Evolutionary conservation across 2,329 filamentous ascomycete species (phyloP).

Genomic region (Fusarium denticulatum): DNA sequence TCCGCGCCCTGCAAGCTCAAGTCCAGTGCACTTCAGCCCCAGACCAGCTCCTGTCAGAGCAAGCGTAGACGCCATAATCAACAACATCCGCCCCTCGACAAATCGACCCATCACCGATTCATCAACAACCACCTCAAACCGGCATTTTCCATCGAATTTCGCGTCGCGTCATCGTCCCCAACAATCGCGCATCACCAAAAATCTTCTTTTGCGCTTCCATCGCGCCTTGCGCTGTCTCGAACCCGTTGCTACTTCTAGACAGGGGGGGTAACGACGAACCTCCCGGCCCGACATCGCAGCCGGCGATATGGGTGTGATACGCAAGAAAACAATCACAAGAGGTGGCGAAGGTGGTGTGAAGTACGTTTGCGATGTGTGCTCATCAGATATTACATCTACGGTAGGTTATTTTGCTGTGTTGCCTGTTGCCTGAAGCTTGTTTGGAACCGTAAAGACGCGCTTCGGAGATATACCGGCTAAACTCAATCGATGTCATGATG

Average conservation of each 20-base stretch:
- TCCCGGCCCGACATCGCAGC: slow-evolving; percentile 41
- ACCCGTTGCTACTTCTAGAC: slow-evolving; percentile 26
- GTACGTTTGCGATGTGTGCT: slow-evolving; percentile 97
- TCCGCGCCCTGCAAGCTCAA: slow-evolving; percentile 7
- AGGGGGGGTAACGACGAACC: slow-evolving; percentile 41
- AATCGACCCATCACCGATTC: slow-evolving; percentile 35
- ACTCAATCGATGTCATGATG: slow-evolving; percentile 37
- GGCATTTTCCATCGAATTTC: slow-evolving; percentile 45
- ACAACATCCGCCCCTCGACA: slow-evolving; percentile 37
- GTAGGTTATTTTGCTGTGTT: slow-evolving; percentile 63
- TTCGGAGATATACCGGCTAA: slow-evolving; percentile 43
- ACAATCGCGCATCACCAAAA: slow-evolving; percentile 33
- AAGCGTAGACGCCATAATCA: slow-evolving; percentile 38
- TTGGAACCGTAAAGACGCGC: slow-evolving; percentile 14
- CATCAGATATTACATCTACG: slow-evolving; percentile 95
- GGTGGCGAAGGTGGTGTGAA: slow-evolving; percentile 91
- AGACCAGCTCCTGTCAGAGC: slow-evolving; percentile 8
- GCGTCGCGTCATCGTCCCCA: slow-evolving; percentile 30
- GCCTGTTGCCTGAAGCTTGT: slow-evolving; percentile 3
- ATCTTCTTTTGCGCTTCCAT: slow-evolving; percentile 13
- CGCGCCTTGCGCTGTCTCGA: slow-evolving; percentile 30
- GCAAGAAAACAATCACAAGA: slow-evolving; percentile 89
- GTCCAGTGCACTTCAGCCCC: slow-evolving; percentile 9
- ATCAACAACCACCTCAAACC: slow-evolving; percentile 43
- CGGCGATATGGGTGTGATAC: slow-evolving; percentile 84